Base-by-base conservation (phyloP, 768 basidiomycete species). In the Neoboletus brunneissimus region DNA sequence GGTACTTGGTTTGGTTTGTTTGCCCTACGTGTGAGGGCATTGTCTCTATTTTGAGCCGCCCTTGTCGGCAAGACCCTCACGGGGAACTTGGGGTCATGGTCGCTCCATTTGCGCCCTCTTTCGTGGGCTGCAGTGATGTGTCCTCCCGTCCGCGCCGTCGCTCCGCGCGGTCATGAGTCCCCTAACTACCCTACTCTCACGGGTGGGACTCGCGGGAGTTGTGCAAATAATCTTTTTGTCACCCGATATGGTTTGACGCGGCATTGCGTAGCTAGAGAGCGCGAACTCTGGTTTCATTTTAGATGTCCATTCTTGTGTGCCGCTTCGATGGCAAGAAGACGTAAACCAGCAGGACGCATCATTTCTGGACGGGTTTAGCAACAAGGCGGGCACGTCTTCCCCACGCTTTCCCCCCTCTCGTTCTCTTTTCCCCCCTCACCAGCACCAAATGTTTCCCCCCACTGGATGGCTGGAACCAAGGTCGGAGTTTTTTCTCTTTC, bases 261-360 rank as follows among this genome's bases (percentile, higher is more conserved):
- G 27, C 3, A 27, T 27, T 29, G 29, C 29, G 29, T 29, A 51
- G n/a, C 41, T 55, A 51, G 55, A 55, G 59, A 11, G 38, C 38
- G 38, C 38, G 38, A 40, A 40, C 34, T n/a, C 51, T 31, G 15
- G 44, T 38, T 58, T 58, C 52, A 51, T 55, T 60, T 56, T 54
- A 27, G 50, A 41, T 16, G 43, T 35, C 34, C 40, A 49, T 48
- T 42, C 23, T 58, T 44, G 42, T 27, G 55, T 35, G 15, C 55
- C 60, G 60, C 57, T 57, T 47, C 53, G 54, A 52, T 51, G 48
- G 35, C 38, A 29, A 48, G 7, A 40, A 58, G 58, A 70, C 68
- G 68, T 69, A 69, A 69, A 64, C 34, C 53, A 52, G 54, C 66
- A 58, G 43, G 60, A 53, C 43, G 54, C 64, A 64, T 67, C 60